Conservation (phyloP, 2,329 filamentous ascomycete genomes). For the Trichoderma gracile region DNA sequence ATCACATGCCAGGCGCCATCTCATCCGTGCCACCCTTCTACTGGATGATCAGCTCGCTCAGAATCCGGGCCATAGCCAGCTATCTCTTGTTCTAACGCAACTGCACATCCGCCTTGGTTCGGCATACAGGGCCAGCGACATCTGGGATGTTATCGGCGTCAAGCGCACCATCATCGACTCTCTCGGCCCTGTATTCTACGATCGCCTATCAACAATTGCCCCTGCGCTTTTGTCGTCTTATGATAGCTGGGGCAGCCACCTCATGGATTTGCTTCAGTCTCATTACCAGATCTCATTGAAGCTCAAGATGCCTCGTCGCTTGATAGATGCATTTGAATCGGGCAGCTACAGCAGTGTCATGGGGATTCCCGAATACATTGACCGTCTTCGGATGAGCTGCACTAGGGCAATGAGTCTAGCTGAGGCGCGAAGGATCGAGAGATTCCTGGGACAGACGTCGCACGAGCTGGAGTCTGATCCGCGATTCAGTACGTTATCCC, state of each 20-base stretch:
- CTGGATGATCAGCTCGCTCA: constrained; percentile 52
- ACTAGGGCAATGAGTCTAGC: constrained; percentile 55
- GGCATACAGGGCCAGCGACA: constrained; percentile 46
- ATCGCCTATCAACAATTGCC: constrained; percentile 55
- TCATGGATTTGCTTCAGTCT: constrained; percentile 46
- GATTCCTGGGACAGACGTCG: constrained; percentile 45
- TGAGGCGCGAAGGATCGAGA: constrained; percentile 51
- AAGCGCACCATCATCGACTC: constrained; percentile 61
- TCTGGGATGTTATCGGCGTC: constrained; percentile 55
- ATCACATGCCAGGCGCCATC: constrained; percentile 32
- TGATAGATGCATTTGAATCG: constrained; percentile 51
- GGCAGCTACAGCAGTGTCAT: constrained; percentile 55
- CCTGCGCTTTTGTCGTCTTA: constrained; percentile 43
- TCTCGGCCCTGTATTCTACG: constrained; percentile 55
- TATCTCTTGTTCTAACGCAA: constrained; percentile 53
- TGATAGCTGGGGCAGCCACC: constrained; percentile 38
- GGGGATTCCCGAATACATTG: constrained; percentile 48
- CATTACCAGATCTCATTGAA: constrained; percentile 52
- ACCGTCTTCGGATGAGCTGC: constrained; percentile 50
- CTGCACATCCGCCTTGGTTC: constrained; percentile 55
- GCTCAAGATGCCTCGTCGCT: constrained; percentile 45
- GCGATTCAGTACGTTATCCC: constrained; percentile 47
- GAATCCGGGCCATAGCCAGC: constrained; percentile 48
- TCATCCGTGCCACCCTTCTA: constrained; percentile 52
- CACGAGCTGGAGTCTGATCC: constrained; percentile 47